phyloP scores from a whole-genome alignment of 805 yeast genomes.

The Lipomyces kockii region DNA sequence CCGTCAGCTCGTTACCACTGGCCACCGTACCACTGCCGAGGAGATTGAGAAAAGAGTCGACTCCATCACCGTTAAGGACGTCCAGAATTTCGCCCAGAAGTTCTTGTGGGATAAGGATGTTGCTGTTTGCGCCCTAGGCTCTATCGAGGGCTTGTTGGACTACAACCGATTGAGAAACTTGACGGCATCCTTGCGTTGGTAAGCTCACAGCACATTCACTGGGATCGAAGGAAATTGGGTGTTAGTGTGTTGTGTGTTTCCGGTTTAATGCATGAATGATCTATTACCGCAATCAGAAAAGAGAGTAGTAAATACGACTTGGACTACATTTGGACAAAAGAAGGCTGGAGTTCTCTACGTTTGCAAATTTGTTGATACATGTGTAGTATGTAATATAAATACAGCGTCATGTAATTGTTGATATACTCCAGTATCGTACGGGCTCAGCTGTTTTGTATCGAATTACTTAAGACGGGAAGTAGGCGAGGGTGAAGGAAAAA shows the following conservation, averaged over 20 bases:
- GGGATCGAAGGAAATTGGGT: not conserved
- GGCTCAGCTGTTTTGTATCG: not conserved
- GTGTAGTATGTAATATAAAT: not conserved
- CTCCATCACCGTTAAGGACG: conserved; percentile 75
- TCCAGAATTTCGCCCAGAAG: conserved; percentile 85
- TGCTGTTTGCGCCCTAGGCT: conserved; percentile 91
- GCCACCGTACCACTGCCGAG: conserved; percentile 72
- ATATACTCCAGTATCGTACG: not conserved
- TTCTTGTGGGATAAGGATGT: conserved; percentile 76
- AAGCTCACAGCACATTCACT: conserved; percentile 9
- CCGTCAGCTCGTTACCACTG: conserved; percentile 94
- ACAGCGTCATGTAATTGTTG: not conserved
- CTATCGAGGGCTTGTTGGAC: conserved; percentile 71
- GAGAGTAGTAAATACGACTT: not conserved
- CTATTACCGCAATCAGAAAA: not conserved
- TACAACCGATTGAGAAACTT: conserved; percentile 62
- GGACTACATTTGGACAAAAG: not conserved
- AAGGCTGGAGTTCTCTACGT: not conserved
- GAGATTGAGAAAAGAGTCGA: conserved; percentile 78
- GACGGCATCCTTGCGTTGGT: conserved; percentile 43
- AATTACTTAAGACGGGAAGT: not conserved
- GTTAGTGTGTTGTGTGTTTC: not conserved
- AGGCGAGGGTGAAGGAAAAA: not conserved
- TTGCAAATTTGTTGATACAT: not conserved
- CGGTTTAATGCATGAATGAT: no score